Base-by-base conservation (phyloP, 2,329 filamentous ascomycete species). In the Blastomyces silverae region DNA sequence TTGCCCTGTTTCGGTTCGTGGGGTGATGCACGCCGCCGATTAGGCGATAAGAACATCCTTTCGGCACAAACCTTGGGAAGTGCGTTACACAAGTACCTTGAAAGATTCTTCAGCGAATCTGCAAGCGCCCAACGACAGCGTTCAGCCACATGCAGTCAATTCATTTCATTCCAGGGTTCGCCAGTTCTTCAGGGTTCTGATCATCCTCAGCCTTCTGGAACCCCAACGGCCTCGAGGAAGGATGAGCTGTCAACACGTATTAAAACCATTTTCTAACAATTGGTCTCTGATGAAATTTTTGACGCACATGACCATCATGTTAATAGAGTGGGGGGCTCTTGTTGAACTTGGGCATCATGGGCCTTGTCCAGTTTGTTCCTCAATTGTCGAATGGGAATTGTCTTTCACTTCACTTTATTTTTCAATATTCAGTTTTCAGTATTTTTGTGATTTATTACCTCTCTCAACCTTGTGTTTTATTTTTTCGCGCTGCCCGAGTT, bases 281-380 rank as follows among this genome's bases (percentile, higher is more conserved):
- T 39, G 31, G n/a, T 10, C 17, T 46, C 8, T 28, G 57, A 17
- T 1, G 17, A 46, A 46, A 42, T 39, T 59, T 48, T 28, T 48
- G 57, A 60, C 10, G 42, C 39, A 37, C 37, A 60, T 60, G 39
- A 60, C 57, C 57, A 46, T 48, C 11, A 46, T 53, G 28, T 22
- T 60, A 22, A 60, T 17, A n/a, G 17, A 28, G 10, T 25, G n/a
- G 57, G 39, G 39, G n/a, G 25, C 13, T 6, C 13, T 10, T 25
- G 56, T 20, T 58, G 55, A 57, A n/a, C 55, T 39, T 20, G 11
- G 31, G 20, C 3, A 22, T 39, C 25, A 6, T 56, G 20, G 53
- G 11, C 53, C 53, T 17, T 34, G 53, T n/a, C 15, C 44, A 50
- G 59, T 52, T 44, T 34, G 34, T 22, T 34, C 28, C 46, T 50